Conservation (phyloP, 768 basidiomycete species). For the Paxillus rubicundulus region DNA sequence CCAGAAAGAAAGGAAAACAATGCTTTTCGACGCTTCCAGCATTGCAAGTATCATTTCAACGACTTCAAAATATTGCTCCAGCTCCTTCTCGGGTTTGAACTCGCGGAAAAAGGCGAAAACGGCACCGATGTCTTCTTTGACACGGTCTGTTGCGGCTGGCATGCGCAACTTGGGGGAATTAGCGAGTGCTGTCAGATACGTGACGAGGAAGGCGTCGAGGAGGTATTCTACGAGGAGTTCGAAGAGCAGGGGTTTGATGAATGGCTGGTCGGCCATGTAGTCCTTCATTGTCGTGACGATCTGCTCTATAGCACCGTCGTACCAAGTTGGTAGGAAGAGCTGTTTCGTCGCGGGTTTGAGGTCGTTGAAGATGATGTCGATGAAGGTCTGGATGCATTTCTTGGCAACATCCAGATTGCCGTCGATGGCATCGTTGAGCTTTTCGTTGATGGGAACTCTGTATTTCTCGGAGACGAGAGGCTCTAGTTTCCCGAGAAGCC, state of each 20-base stretch:
- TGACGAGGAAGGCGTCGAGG: constrained; percentile 84
- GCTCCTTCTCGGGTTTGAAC: constrained; percentile 73
- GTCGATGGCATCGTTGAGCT: constrained; percentile 94
- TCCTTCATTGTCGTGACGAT: constrained; percentile 95
- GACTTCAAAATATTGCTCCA: constrained; percentile 82
- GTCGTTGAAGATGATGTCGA: constrained; percentile 94
- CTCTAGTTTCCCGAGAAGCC: constrained; percentile 81
- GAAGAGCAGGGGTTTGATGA: constrained; percentile 85
- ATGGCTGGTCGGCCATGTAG: constrained; percentile 92
- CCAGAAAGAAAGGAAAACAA: constrained; percentile 93
- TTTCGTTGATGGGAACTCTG: constrained; percentile 73
- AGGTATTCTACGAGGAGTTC: constrained; percentile 93
- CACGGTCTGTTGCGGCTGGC: constrained; percentile 79
- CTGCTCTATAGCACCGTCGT: constrained; percentile 83
- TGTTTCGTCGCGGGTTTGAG: constrained; percentile 81
- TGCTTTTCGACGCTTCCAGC: constrained; percentile 81
- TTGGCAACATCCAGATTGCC: constrained; percentile 98
- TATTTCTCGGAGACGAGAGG: constrained; percentile 94
- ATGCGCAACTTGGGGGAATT: constrained; percentile 84
- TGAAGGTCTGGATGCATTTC: constrained; percentile 91
- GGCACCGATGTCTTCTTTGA: constrained; percentile 76
- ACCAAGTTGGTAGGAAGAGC: constrained; percentile 86
- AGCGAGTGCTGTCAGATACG: constrained; percentile 84
- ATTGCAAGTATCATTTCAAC: constrained; percentile 80
- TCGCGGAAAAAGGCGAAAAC: constrained; percentile 79